Conservation (phyloP, 768 basidiomycete species). For the Phanerodontia chrysosporium region DNA sequence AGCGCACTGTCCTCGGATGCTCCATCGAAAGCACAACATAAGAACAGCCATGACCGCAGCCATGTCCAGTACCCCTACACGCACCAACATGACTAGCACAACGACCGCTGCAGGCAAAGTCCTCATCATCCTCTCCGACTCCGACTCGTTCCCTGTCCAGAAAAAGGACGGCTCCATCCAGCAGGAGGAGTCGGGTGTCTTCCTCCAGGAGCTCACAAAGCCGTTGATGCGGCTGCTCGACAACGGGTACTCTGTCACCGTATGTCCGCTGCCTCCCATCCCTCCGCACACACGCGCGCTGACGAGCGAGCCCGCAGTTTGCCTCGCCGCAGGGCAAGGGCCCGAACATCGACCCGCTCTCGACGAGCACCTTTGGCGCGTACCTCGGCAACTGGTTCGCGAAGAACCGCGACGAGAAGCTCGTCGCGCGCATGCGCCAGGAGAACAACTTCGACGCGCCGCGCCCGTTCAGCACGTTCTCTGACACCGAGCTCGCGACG, state of each 20-base stretch:
- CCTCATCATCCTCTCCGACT: slow-evolving; percentile 24
- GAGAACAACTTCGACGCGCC: slow-evolving; percentile 21
- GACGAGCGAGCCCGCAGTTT: slow-evolving; percentile 14
- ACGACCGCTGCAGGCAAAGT: slow-evolving; percentile 16
- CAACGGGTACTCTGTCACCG: slow-evolving; percentile 21
- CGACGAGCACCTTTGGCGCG: slow-evolving; percentile 17
- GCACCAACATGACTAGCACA: background rate
- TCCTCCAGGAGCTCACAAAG: slow-evolving; percentile 24
- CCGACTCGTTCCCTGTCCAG: slow-evolving; percentile 16
- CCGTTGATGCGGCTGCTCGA: slow-evolving; percentile 22
- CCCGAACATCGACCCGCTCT: slow-evolving; percentile 23
- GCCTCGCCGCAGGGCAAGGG: slow-evolving; percentile 21
- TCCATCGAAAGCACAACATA: too few relatives aligned
- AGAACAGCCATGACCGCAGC: too few relatives aligned
- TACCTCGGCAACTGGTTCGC: slow-evolving; percentile 22
- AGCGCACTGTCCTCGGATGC: background rate
- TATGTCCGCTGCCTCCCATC: slow-evolving; percentile 6
- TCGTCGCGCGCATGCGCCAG: slow-evolving; percentile 16
- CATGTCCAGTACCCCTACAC: background rate
- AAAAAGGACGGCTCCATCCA: slow-evolving; percentile 16
- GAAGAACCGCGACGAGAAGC: slow-evolving; percentile 18
- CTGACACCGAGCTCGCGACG: slow-evolving; percentile 20
- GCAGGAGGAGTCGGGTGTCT: slow-evolving; percentile 19
- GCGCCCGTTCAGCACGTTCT: slow-evolving; percentile 20
- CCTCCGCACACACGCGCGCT: background rate